Evolutionary conservation across 1,284 basidiomycete species (phyloP).

Genomic region (Mycosarcoma maydis): DNA sequence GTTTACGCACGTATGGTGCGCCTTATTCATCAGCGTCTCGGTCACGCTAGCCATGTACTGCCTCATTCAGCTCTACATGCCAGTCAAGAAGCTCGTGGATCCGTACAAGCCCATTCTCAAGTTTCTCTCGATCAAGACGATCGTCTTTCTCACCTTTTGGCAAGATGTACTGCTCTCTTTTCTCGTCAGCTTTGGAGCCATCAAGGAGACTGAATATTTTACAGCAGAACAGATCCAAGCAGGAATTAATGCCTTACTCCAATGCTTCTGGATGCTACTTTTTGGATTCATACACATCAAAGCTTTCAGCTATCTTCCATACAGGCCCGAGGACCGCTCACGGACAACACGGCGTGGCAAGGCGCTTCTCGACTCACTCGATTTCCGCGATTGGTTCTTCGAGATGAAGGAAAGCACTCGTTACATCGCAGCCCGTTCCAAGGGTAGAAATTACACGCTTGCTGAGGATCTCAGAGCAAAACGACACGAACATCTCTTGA

Average conservation of each 20-base stretch:
- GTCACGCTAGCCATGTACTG: conserved; percentile 83
- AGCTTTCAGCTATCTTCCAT: conserved; percentile 79
- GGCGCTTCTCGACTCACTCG: conserved; percentile 50
- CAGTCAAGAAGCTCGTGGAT: conserved; percentile 72
- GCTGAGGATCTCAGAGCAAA: conserved; percentile 54
- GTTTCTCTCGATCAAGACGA: conserved; percentile 75
- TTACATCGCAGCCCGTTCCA: conserved; percentile 44
- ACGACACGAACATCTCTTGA: conserved; percentile 47
- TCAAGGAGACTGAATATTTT: conserved; percentile 74
- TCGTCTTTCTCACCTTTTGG: conserved; percentile 84
- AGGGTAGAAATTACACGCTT: conserved; percentile 42
- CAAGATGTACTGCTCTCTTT: conserved; percentile 75
- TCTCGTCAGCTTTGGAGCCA: conserved; percentile 74
- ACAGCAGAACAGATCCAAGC: conserved; percentile 79
- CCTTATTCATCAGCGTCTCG: conserved; percentile 75
- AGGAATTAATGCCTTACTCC: conserved; percentile 76
- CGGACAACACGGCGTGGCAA: conserved; percentile 33
- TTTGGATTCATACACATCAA: conserved; percentile 78
- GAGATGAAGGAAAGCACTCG: conserved; percentile 53
- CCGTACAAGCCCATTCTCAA: conserved; percentile 77
- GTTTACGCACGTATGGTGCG: conserved; percentile 75
- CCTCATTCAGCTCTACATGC: conserved; percentile 78
- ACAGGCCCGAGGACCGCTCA: conserved; percentile 66
- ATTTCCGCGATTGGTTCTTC: conserved; percentile 58
- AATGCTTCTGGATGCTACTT: conserved; percentile 76